These are phyloP conservation scores for Coprinopsis marcescibilis DNA, from an alignment of 768 basidiomycete species.

Conservation along the genomic window DNA sequence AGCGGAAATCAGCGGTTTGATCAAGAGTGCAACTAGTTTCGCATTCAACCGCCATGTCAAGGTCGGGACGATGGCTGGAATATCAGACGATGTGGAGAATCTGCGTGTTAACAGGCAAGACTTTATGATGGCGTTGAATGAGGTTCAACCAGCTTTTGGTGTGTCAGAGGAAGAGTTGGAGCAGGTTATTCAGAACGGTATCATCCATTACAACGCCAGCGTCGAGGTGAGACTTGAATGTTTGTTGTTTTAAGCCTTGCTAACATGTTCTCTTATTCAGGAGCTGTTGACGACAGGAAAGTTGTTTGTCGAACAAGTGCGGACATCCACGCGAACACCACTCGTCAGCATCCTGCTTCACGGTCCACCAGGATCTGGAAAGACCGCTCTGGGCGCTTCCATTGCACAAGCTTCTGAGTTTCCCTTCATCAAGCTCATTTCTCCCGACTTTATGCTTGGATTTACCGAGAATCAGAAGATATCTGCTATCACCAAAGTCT, in stretches of 20 bases:
- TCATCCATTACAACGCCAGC: slow-evolving; percentile 75
- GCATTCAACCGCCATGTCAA: slow-evolving; percentile 98
- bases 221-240: slow-evolving; percentile 61
- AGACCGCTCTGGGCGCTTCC: slow-evolving; percentile 90
- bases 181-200: slow-evolving; percentile 92
- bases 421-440: slow-evolving; percentile 97
- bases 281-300: slow-evolving; percentile 81
- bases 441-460: slow-evolving; percentile 96
- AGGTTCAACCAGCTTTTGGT: slow-evolving; percentile 96
- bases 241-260: not conserved
- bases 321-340: slow-evolving; percentile 83
- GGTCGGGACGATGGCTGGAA: slow-evolving; percentile 94
- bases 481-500: slow-evolving; percentile 84
- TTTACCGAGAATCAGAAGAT: slow-evolving; percentile 92
- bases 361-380: slow-evolving; percentile 87
- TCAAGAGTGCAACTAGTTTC: slow-evolving; percentile 98
- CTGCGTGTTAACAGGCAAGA: slow-evolving; percentile 81
- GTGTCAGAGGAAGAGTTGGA: slow-evolving; percentile 94
- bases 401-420: slow-evolving; percentile 92
- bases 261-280: slow-evolving; percentile 34
- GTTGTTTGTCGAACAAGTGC: slow-evolving; percentile 91
- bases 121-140: slow-evolving; percentile 86
- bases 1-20: slow-evolving; percentile 90
- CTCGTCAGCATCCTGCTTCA: slow-evolving; percentile 87
- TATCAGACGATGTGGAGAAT: slow-evolving; percentile 93